Conservation (phyloP, 2,329 filamentous ascomycete species). For the Fusarium sp. region DNA sequence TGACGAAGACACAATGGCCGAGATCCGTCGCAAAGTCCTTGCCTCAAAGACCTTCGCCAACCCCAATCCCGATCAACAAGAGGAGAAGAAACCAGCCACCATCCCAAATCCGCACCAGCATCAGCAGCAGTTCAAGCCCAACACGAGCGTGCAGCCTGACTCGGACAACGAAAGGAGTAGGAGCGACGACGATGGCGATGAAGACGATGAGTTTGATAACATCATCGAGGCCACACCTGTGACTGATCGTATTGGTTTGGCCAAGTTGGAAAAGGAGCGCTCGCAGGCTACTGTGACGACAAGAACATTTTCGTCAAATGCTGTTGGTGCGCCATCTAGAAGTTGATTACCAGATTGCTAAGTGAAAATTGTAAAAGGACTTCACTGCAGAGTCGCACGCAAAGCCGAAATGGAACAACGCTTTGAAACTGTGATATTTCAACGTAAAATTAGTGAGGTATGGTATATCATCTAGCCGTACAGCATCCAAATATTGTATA, state of each 20-base stretch:
- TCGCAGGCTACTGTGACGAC: conserved; percentile 62
- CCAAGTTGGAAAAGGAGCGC: conserved; percentile 69
- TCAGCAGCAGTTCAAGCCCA: conserved; percentile 62
- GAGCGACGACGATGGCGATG: conserved; percentile 60
- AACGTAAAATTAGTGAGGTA: conserved; percentile 27
- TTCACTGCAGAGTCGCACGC: neutral
- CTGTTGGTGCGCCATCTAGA: conserved; percentile 63
- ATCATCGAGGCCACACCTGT: conserved; percentile 93
- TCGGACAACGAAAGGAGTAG: conserved; percentile 70
- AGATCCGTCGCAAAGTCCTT: conserved; percentile 89
- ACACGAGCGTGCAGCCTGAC: conserved; percentile 78
- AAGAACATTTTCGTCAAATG: conserved; percentile 65
- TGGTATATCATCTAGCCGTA: conserved; percentile 9
- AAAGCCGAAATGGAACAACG: neutral
- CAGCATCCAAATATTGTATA: conserved; percentile 13
- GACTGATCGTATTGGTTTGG: conserved; percentile 83
- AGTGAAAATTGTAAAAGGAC: conserved; percentile 4
- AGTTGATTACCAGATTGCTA: conserved; percentile 52
- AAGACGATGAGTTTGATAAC: conserved; percentile 85
- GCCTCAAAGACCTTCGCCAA: conserved; percentile 87
- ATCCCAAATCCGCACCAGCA: conserved; percentile 68
- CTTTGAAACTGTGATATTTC: neutral
- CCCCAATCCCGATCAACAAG: conserved; percentile 52
- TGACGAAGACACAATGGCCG: conserved; percentile 89
- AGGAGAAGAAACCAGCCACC: conserved; percentile 72